Percentiles rank a stretch among this genome's conserved stretches.
Evolutionary conservation across 164 flowering plant genomes (phyloP).

Genomic region (Nymphaea thermarum): DNA sequence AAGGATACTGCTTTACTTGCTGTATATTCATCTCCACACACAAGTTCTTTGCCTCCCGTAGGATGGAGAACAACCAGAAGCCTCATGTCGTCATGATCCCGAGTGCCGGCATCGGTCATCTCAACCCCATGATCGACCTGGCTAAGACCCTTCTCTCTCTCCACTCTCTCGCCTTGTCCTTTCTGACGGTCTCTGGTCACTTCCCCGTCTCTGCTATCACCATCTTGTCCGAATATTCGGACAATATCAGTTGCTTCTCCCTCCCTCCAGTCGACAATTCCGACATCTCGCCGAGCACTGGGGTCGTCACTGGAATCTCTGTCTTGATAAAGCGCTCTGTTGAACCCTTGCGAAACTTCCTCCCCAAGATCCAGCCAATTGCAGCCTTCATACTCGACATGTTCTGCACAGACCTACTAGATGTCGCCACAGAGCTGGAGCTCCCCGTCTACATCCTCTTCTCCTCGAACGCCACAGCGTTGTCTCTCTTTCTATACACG

Average conservation of each 20-base stretch:
- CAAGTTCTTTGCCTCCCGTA: no score
- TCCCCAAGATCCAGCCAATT: neutral
- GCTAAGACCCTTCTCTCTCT: constrained; percentile 19
- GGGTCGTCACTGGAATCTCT: neutral
- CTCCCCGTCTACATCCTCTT: constrained; percentile 26
- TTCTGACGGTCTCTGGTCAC: constrained; percentile 13
- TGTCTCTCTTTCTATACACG: constrained; percentile 18
- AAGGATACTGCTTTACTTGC: no score
- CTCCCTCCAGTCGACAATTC: neutral
- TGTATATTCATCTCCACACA: no score
- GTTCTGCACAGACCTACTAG: constrained; percentile 28
- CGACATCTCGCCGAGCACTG: neutral
- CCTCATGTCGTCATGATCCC: constrained; percentile 21
- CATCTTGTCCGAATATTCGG: neutral
- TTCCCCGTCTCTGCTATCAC: neutral
- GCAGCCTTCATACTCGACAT: constrained; percentile 27
- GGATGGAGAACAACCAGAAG: constrained; percentile 1
- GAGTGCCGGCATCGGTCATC: constrained; percentile 37
- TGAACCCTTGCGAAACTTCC: neutral
- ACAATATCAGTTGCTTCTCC: neutral
- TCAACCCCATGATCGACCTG: constrained; percentile 31
- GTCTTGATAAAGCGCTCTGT: neutral
- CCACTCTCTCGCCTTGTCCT: constrained; percentile 17
- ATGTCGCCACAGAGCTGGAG: constrained; percentile 21
- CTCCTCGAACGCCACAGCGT: constrained; percentile 18